Conservation (phyloP, 129 eudicot genomes). For the Flaveria trinervia region DNA sequence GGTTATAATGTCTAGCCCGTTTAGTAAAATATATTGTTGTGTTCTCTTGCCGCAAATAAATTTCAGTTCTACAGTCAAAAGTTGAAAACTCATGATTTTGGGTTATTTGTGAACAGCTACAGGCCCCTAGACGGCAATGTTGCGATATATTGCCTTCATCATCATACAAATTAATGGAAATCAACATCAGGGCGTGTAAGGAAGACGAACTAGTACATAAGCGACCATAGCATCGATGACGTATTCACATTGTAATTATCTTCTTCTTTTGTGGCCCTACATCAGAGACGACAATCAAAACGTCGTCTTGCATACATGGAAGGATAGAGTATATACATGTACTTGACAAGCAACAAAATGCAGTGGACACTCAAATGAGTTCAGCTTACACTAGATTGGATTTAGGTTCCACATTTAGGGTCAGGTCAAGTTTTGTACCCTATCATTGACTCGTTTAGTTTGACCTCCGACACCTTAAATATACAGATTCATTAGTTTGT, state of each 20-base stretch:
- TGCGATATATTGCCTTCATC: conserved; percentile 61
- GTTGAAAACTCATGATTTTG: neutral
- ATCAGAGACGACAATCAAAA: neutral
- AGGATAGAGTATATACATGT: neutral
- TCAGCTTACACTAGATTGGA: neutral
- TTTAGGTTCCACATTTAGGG: neutral
- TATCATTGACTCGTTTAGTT: neutral
- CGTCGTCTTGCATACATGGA: neutral
- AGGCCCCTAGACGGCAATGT: conserved; percentile 81
- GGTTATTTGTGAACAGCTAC: conserved; percentile 42
- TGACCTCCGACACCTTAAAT: neutral
- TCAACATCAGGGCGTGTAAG: conserved; percentile 58
- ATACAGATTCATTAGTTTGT: neutral
- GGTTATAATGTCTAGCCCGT: too few species aligned
- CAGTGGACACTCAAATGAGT: neutral
- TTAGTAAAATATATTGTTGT: too few species aligned
- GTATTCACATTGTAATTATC: neutral
- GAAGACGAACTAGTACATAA: conserved; percentile 56
- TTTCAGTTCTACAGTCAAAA: neutral
- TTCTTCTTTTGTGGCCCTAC: neutral
- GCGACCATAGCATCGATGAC: conserved; percentile 15
- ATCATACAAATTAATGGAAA: conserved; percentile 43
- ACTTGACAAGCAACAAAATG: neutral
- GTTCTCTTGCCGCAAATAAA: neutral
- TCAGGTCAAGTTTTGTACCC: neutral